phyloP scores from a whole-genome alignment of 257 asterid genomes.

The Striga asiatica region DNA sequence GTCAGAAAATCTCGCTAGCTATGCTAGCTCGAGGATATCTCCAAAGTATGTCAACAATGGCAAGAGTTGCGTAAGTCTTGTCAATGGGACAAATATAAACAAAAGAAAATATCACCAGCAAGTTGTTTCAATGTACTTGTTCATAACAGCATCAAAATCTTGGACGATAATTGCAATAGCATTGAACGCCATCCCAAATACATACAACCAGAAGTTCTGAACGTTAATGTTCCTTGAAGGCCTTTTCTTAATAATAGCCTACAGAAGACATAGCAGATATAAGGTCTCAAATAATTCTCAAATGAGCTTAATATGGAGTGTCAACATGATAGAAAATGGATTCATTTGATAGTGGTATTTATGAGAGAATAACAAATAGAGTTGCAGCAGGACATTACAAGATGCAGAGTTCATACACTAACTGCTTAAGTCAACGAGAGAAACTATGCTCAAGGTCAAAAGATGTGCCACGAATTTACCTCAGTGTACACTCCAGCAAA shows the following conservation, averaged over 20 bases:
- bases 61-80: not conserved
- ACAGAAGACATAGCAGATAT: slow-evolving; percentile 25
- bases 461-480: slow-evolving; percentile 36
- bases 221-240: slow-evolving; percentile 98
- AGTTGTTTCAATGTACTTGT: slow-evolving; percentile 46
- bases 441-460: slow-evolving; percentile 6
- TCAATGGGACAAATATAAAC: not conserved
- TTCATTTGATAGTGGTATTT: slow-evolving; percentile 1
- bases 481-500: slow-evolving; percentile 99
- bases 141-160: slow-evolving; percentile 84
- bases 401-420: slow-evolving; percentile 4
- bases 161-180: slow-evolving; percentile 74
- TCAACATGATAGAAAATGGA: slow-evolving; percentile 5
- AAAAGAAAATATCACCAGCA: not conserved
- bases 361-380: slow-evolving; percentile 4
- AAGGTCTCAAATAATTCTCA: not conserved
- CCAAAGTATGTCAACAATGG: not conserved
- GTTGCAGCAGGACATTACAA: not conserved
- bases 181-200: slow-evolving; percentile 96
- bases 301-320: not conserved
- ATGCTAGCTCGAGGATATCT: slow-evolving; percentile 9
- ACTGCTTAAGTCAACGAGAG: not conserved
- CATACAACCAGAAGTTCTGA: slow-evolving; percentile 98
- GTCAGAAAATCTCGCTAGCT: slow-evolving; percentile 5
- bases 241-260: slow-evolving; percentile 87